Evolutionary conservation across 2,329 filamentous ascomycete species (phyloP), one percentile per base, ranked within the genome.

Genomic region (Neofusicoccum kwambonambiense): DNA sequence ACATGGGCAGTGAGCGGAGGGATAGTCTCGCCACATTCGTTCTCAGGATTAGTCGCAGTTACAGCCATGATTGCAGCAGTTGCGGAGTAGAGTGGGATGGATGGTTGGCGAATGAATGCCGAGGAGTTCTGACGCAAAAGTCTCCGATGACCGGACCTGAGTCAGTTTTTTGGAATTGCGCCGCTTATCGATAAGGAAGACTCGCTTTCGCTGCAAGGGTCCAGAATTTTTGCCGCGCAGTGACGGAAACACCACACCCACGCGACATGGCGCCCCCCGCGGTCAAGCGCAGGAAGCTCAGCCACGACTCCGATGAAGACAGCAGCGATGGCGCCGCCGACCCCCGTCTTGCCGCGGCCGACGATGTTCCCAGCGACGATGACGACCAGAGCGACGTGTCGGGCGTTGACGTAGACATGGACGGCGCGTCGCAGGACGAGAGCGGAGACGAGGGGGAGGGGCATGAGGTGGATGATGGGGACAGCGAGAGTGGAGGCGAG

Each of bases 201-300:
- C n/a, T 35, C 19, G 17, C 22, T 45, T n/a, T 35, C 19, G 17
- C 22, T 45, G 41, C 50, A 41, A 49, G 56, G 64, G 41, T 54
- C 56, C 49, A 47, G 54, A 65, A 62, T 57, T 65, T 65, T 65
- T 65, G 56, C 41, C 52, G 42, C 44, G 31, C 50, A 19, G 35
- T 13, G 9, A 58, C 17, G 39, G n/a, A 5, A 39, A n/a, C 2
- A 39, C 27, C 60, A 34, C 39, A 31, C 41, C 15, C 22, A 15
- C 49, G 72, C 22, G 42, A 57, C 60, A 78, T 78, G 76, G 72
- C 72, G 62, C 70, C 71, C 44, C 76, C 75, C 60, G 74, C 75
- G 44, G 74, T 76, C 4, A 83, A 84, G 70, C 74, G 81, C 70
- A 80, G 82, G 70, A 83, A 82, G 70, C 71, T 83, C 39, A 79